Percentiles rank a stretch among this genome's conserved stretches.
These are phyloP conservation scores for Debaryomyces fabryi DNA, from an alignment of 1,139 yeast species.

Conservation along the genomic window DNA sequence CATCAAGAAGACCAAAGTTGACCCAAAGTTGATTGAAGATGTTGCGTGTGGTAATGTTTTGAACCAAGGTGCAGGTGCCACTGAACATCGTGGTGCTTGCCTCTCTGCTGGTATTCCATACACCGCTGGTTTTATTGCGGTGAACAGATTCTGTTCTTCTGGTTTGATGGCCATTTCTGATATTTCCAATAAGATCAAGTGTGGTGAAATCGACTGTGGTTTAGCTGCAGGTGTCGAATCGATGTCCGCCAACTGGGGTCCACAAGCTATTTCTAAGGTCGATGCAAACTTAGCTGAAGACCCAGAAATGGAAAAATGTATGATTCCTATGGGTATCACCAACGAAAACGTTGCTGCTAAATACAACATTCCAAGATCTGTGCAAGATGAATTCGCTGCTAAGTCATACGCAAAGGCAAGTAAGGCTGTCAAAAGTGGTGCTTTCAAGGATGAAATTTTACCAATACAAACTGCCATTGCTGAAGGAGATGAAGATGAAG, in stretches of 20 bases:
- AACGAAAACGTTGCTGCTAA: slow-evolving; percentile 45
- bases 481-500: slow-evolving; percentile 56
- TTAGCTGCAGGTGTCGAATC: slow-evolving; percentile 92
- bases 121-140: slow-evolving; percentile 73
- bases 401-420: slow-evolving; percentile 83
- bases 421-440: slow-evolving; percentile 67
- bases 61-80: slow-evolving; percentile 89
- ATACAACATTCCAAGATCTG: slow-evolving; percentile 64
- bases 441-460: slow-evolving; percentile 81
- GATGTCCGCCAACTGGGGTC: slow-evolving; percentile 84
- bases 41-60: slow-evolving; percentile 87
- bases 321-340: slow-evolving; percentile 80
- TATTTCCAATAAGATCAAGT: slow-evolving; percentile 81
- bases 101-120: slow-evolving; percentile 53
- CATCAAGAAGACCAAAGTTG: slow-evolving; percentile 61
- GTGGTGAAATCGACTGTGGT: slow-evolving; percentile 90
- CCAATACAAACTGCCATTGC: slow-evolving; percentile 64
- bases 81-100: slow-evolving; percentile 82
- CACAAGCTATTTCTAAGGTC: slow-evolving; percentile 65
- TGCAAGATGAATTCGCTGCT: slow-evolving; percentile 89
- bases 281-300: slow-evolving; percentile 47
- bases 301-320: slow-evolving; percentile 35
- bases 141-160: slow-evolving; percentile 94
- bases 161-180: slow-evolving; percentile 90
- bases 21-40: slow-evolving; percentile 72